phyloP scores from a whole-genome alignment of 1,284 basidiomycete genomes.

The Cutaneotrichosporon daszewskae region DNA sequence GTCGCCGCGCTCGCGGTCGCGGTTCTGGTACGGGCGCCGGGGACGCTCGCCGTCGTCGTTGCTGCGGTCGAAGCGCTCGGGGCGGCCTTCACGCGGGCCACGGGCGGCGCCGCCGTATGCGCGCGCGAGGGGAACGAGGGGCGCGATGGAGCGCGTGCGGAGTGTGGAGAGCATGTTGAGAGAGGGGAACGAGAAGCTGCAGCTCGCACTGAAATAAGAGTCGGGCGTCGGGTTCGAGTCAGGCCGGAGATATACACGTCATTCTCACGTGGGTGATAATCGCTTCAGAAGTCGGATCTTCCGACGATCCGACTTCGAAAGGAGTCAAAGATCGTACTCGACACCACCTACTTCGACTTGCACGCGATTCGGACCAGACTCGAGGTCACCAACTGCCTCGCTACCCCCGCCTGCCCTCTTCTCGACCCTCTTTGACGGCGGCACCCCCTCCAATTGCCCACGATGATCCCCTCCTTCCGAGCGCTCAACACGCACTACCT shows the following conservation, averaged over 20 bases:
- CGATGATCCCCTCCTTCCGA: constrained; percentile 13
- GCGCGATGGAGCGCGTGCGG: neutral
- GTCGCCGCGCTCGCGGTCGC: neutral
- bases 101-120: neutral
- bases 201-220: constrained; percentile 7
- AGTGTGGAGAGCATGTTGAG: neutral
- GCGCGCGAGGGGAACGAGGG: neutral
- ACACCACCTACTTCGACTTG: neutral
- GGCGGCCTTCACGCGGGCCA: neutral
- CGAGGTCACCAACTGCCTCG: neutral
- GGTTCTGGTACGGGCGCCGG: neutral
- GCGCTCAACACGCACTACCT: constrained; percentile 44
- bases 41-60: neutral
- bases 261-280: neutral
- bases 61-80: neutral
- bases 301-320: neutral
- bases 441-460: constrained; percentile 1
- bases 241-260: neutral
- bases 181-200: neutral
- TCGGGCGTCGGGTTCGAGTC: neutral
- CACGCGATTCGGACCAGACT: no score
- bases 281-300: neutral
- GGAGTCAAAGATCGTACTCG: neutral
- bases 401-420: no score
- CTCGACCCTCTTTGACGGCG: neutral